phyloP scores from a whole-genome alignment of 148 eudicot species.

The Nepenthes mirabilis region DNA sequence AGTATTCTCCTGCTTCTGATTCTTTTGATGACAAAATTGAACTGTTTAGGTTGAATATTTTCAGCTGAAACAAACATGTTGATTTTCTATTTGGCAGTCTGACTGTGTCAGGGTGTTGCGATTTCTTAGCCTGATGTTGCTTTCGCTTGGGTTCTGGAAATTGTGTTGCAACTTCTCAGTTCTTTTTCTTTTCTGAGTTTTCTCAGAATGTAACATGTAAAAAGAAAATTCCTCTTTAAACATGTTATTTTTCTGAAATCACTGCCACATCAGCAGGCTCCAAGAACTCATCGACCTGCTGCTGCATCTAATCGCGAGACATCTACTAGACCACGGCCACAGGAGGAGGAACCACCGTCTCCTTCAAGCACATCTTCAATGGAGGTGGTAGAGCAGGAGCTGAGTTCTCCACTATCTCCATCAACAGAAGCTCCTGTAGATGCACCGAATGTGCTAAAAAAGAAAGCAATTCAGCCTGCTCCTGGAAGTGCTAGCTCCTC shows the following conservation, averaged over 20 bases:
- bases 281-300: conserved; percentile 31
- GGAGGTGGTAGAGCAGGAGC: conserved; percentile 25
- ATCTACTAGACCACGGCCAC: conserved; percentile 14
- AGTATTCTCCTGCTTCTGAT: no score
- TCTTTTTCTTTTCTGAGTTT: no score
- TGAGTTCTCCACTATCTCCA: conserved; percentile 16
- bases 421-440: conserved; percentile 19
- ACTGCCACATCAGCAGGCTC: conserved; percentile 42
- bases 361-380: conserved; percentile 46
- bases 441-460: conserved; percentile 15
- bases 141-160: no score
- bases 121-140: no score
- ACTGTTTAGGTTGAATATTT: no score
- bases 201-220: neutral
- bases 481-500: conserved; percentile 14
- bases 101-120: no score
- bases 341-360: conserved; percentile 39
- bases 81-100: no score
- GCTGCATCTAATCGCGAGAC: conserved; percentile 23
- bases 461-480: conserved; percentile 10
- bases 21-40: no score
- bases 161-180: no score
- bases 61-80: no score
- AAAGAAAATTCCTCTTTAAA: neutral
- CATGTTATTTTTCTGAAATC: conserved; percentile 1